Base-by-base conservation (phyloP, 2,329 filamentous ascomycete genomes). In the Zarea fungicola region DNA sequence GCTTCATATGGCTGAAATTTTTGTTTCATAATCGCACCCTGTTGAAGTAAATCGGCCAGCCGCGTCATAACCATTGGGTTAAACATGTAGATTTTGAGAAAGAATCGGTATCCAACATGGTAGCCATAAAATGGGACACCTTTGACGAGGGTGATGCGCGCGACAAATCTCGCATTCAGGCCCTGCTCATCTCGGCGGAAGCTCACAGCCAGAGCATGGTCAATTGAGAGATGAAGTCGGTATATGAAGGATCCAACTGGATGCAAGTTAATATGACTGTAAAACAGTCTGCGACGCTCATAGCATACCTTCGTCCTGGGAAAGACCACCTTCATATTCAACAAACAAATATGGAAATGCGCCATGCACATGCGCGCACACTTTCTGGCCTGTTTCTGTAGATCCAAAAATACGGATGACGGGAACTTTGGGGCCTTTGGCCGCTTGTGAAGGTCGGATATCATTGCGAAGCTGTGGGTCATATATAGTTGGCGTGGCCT, bases 81-180 rank as follows among this genome's bases (percentile, higher is more conserved):
- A 57, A 95, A 79, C 69, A 97, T 79, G 64, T 99, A 97, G 50
- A 99, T 87, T 65, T 99, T 99, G 59, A 96, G 80, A 61, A 89
- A 99, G 66, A 87, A 87, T 36, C 80, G 83, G 66, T 95, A 95
- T 48, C 95, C 93, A 44, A 97, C 89, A 66, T 95, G 80, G 62
- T 93, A 97, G 16, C 93, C 95, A 63, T 95, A 99, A 70, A 96
- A 99, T 0, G 95, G 93, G 18, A 95, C 77, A 4, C 90, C 93
- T 65, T 99, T 97, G 54, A 95, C 86, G 5, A 96, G 74, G 6
- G 87, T 92, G 61, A 99, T 90, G 56, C 95, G 86, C 22, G 90
- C 92, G 31, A 97, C 90, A 63, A 87, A 96, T 60, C 68, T 76
- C 14, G 78, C 75, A 35, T 80, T 78, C 53, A 83, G 85, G 46